Conservation (phyloP, 2,329 filamentous ascomycete species). For the Calonectria fujianensis region DNA sequence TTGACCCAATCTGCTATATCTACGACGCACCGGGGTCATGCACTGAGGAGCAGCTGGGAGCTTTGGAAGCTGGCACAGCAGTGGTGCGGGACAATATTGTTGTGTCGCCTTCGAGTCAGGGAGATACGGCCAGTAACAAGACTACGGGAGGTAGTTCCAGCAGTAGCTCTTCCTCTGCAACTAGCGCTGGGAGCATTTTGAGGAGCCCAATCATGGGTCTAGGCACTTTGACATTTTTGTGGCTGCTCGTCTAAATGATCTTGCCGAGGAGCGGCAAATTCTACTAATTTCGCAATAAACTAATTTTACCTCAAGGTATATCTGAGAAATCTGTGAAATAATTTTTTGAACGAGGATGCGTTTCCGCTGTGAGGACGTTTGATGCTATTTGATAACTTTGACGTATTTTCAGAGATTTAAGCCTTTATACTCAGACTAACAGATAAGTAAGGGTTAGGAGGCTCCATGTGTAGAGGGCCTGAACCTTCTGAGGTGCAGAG, state of each 20-base stretch:
- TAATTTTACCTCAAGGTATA: neutral
- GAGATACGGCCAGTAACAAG: neutral
- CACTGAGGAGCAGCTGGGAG: conserved; percentile 47
- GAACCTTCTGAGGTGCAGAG: no score
- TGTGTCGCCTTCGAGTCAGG: conserved; percentile 22
- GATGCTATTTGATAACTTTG: neutral
- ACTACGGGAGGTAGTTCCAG: neutral
- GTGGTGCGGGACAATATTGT: conserved; percentile 47
- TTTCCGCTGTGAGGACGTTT: neutral
- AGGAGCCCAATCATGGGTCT: neutral
- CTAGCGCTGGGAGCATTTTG: neutral
- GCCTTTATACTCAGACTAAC: no score
- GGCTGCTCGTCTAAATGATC: neutral
- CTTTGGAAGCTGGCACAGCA: conserved; percentile 46
- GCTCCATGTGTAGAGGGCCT: no score
- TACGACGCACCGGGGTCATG: conserved; percentile 65
- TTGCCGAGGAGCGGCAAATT: neutral
- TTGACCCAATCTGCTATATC: conserved; percentile 75
- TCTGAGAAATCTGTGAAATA: neutral
- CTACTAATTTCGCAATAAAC: neutral
- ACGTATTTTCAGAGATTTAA: no score
- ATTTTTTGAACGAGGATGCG: neutral
- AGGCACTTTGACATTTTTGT: neutral
- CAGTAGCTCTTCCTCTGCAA: conserved; percentile 1
- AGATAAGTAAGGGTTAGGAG: no score